Percentiles rank a stretch among this genome's conserved stretches.
These are phyloP conservation scores for Aureobasidium mangrovei DNA, from an alignment of 2,329 filamentous ascomycete species.

Conservation along the genomic window DNA sequence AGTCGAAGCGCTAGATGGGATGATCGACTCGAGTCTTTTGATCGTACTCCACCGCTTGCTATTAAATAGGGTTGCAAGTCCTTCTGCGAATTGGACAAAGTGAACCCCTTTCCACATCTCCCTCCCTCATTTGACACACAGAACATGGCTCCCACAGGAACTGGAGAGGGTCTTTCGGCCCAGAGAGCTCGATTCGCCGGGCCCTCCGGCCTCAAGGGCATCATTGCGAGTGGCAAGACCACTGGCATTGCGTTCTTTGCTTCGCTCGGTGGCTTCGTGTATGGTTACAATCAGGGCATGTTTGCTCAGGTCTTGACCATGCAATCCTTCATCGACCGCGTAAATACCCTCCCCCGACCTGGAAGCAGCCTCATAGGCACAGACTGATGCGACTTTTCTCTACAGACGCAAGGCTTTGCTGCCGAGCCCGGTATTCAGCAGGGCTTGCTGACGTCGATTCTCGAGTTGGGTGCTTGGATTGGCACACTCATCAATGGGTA, in stretches of 20 bases:
- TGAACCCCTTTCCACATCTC: neutral
- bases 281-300: constrained; percentile 24
- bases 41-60: too few species aligned
- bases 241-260: constrained; percentile 21
- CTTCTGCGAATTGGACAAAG: too few species aligned
- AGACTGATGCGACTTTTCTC: neutral
- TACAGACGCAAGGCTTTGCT: constrained; percentile 17
- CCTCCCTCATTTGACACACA: neutral
- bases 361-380: neutral
- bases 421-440: constrained; percentile 16
- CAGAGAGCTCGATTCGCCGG: constrained; percentile 19
- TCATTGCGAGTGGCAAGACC: constrained; percentile 20
- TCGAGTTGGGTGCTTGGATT: constrained; percentile 18
- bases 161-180: constrained; percentile 17
- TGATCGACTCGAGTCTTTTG: too few species aligned
- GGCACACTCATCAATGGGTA: constrained; percentile 60
- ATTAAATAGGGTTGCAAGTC: too few species aligned
- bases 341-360: neutral
- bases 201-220: constrained; percentile 19
- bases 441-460: constrained; percentile 19
- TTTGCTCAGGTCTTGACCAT: constrained; percentile 22
- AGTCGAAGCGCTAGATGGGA: neutral
- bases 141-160: constrained; percentile 6
- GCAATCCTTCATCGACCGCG: constrained; percentile 18
- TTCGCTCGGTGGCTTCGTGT: constrained; percentile 21